Evolutionary conservation across 805 yeast genomes (phyloP).

Genomic region (Candida vaughaniae): DNA sequence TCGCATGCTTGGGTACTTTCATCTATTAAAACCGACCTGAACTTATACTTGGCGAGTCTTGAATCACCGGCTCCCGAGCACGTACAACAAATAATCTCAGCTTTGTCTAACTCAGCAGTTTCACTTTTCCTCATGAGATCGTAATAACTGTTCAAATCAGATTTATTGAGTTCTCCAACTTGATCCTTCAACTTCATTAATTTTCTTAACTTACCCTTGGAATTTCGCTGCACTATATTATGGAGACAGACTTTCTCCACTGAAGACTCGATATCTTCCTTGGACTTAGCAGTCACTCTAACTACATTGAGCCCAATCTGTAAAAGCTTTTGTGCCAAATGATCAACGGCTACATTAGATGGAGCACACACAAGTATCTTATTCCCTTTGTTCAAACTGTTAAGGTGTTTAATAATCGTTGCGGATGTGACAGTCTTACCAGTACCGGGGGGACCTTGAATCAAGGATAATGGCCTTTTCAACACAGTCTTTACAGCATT

Average conservation of each 20-base stretch:
- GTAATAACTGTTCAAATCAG: conserved; percentile 43
- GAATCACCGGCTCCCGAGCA: conserved; percentile 90
- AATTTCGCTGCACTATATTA: conserved; percentile 44
- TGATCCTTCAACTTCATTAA: conserved; percentile 58
- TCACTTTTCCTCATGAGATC: conserved; percentile 36
- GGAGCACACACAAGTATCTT: conserved; percentile 90
- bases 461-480: conserved; percentile 70
- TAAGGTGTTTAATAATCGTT: conserved; percentile 75
- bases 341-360: conserved; percentile 93
- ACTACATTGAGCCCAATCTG: conserved; percentile 75
- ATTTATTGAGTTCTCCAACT: conserved; percentile 62
- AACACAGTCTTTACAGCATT: conserved; percentile 72
- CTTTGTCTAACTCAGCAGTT: conserved; percentile 45
- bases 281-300: conserved; percentile 68
- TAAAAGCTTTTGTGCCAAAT: conserved; percentile 71
- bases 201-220: conserved; percentile 58
- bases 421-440: conserved; percentile 95
- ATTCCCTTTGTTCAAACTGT: conserved; percentile 53
- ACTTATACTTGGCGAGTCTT: conserved; percentile 53
- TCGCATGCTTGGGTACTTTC: conserved; percentile 94
- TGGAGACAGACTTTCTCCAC: conserved; percentile 60
- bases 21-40: conserved; percentile 82
- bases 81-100: conserved; percentile 85
- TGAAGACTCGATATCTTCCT: conserved; percentile 77
- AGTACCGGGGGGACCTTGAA: conserved; percentile 85